Conservation (phyloP, 352 stramenopile species). For the Plasmopara halstedii region DNA sequence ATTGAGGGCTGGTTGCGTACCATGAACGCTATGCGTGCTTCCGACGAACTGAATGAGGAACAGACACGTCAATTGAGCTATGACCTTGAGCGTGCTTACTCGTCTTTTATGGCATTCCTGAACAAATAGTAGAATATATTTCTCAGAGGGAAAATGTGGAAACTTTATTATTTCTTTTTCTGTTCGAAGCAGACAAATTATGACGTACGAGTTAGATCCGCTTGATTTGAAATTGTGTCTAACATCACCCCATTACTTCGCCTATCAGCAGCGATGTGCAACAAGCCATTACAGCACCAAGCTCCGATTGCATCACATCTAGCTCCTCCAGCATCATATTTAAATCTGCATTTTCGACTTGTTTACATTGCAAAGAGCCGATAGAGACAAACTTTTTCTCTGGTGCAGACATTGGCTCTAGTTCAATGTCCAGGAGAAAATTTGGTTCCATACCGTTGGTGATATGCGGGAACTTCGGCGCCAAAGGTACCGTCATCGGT, state of each 20-base stretch:
- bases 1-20: constrained; percentile 93
- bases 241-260: too few relatives aligned
- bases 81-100: constrained; percentile 94
- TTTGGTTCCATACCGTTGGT: constrained; percentile 18
- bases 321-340: constrained; percentile 33
- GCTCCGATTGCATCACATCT: constrained; percentile 29
- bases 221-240: too few relatives aligned
- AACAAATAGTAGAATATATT: constrained; percentile 58
- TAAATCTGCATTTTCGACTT: constrained; percentile 24
- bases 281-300: constrained; percentile 24
- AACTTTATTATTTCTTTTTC: too few relatives aligned
- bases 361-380: constrained; percentile 10
- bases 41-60: constrained; percentile 94
- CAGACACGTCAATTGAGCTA: constrained; percentile 93
- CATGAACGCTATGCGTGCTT: constrained; percentile 94
- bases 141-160: too few relatives aligned
- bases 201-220: too few relatives aligned
- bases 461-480: constrained; percentile 1
- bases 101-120: constrained; percentile 89
- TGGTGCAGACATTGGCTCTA: constrained; percentile 25
- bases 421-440: constrained; percentile 33
- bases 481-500: constrained; percentile 5
- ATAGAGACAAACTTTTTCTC: constrained; percentile 16
- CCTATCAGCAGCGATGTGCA: constrained; percentile 18
- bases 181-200: too few relatives aligned